Evolutionary conservation across 2,329 filamentous ascomycete genomes (phyloP), one percentile per base, ranked within the genome.

Genomic region (Macroventuria anomochaeta): DNA sequence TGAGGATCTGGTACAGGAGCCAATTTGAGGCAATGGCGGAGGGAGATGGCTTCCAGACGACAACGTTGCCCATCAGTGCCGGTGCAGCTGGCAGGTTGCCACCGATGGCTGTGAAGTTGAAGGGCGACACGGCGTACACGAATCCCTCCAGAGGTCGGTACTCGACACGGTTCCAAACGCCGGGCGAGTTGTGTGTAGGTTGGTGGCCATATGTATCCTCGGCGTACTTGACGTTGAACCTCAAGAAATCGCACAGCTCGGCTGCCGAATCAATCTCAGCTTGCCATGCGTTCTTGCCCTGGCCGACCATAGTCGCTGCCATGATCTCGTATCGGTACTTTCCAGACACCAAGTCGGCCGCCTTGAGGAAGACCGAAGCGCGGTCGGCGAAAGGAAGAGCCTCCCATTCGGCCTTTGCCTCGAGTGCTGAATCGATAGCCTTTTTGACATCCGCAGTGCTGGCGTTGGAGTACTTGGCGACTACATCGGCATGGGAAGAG

Each of bases 221-320:
- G 23, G 93, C 93, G 71, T 95, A 97, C 75, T 93, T 87, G 46
- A 97, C 93, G 71, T 95, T 95, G 81, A 97, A 96, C 26, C 92
- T 86, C 73, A 97, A 80, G 78, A 97, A 97, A 75, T 99, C 93
- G 65, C 86, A 88, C 65, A 96, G 79, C 81, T 99, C 95, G 7
- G 93, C 93, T 15, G 93, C 93, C 32, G 93, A 85, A 76, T 97
- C 93, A 61, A 97, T 97, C 82, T 99, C 93, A n/a, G 95, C 93
- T 78, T 99, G 93, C 92, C 92, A 97, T 40, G 91, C 91, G 75
- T 97, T 97, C 85, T 97, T 97, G 69, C 95, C 93, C 78, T 99
- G 93, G 57, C 93, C 95, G 26, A 96, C 81, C 86, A 97, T 96
- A 12, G 95, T 97, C 37, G 91, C 86, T 7, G 95, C 93, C 90